Conservation (phyloP, 495 filamentous ascomycete genomes). For the Penicillium pulvis region DNA sequence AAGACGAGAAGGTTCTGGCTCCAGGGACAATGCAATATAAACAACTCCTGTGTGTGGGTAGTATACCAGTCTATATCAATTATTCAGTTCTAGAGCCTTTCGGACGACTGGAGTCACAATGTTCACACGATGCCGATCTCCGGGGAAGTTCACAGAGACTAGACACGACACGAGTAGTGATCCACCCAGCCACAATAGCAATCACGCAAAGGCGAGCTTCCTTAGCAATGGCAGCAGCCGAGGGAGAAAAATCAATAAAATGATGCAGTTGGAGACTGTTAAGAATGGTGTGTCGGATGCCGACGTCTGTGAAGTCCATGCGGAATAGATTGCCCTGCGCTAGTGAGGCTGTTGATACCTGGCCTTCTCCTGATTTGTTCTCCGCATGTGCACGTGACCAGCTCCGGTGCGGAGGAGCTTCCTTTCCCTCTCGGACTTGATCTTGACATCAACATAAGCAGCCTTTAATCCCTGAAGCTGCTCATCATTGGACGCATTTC, state of each 20-base stretch:
- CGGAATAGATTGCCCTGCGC: constrained; percentile 15
- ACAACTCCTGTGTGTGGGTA: neutral
- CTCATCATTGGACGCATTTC: neutral
- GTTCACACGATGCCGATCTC: constrained; percentile 28
- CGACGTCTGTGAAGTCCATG: constrained; percentile 56
- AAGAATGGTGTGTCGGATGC: constrained; percentile 51
- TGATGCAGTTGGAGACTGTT: constrained; percentile 48
- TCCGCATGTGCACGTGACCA: constrained; percentile 24
- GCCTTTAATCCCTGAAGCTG: neutral
- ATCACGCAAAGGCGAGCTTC: constrained; percentile 51
- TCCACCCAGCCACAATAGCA: constrained; percentile 53
- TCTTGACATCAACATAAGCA: neutral
- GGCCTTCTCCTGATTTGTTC: constrained; percentile 33
- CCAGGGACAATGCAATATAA: constrained; percentile 1
- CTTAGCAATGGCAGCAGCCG: constrained; percentile 44
- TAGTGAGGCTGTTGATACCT: constrained; percentile 25
- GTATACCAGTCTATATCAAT: constrained; percentile 1
- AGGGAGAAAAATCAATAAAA: constrained; percentile 49
- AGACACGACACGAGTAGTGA: constrained; percentile 47
- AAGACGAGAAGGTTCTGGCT: neutral
- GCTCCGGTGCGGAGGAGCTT: constrained; percentile 20
- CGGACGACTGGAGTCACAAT: constrained; percentile 24
- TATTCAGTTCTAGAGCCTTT: constrained; percentile 10
- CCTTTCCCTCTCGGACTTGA: constrained; percentile 4
- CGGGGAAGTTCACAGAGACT: constrained; percentile 37